Conservation (phyloP, 2,329 filamentous ascomycete species). For the Venturiaceae sp. region DNA sequence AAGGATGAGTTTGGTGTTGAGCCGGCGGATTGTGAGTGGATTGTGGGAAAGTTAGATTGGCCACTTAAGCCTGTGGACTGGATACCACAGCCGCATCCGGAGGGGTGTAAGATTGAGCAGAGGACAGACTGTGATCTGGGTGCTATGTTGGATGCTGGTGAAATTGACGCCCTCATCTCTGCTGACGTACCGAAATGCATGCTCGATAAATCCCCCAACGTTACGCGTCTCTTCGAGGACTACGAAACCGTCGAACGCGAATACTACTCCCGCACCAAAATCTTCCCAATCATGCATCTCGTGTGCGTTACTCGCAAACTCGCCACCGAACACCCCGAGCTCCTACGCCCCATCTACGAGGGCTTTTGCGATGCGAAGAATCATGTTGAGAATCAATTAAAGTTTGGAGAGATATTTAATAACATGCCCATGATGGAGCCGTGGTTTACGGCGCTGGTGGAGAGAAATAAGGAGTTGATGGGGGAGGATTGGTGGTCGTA, state of each 20-base stretch:
- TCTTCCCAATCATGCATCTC: conserved; percentile 25
- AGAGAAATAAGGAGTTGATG: conserved; percentile 26
- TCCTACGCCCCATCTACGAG: conserved; percentile 21
- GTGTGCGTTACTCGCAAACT: conserved; percentile 17
- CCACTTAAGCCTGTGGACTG: conserved; percentile 16
- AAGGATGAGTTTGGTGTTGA: conserved; percentile 23
- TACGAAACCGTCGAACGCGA: conserved; percentile 23
- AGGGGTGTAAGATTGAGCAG: conserved; percentile 10
- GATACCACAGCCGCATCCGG: neutral
- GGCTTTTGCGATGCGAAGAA: conserved; percentile 24
- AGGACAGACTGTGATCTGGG: conserved; percentile 17
- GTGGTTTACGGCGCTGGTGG: conserved; percentile 21
- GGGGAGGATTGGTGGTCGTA: conserved; percentile 25
- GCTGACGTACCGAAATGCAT: conserved; percentile 23
- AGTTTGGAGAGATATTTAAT: conserved; percentile 11
- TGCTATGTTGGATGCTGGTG: conserved; percentile 24
- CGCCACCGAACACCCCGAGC: conserved; percentile 20
- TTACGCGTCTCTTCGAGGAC: conserved; percentile 24
- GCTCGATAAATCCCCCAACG: conserved; percentile 15
- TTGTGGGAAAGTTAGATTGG: conserved; percentile 23
- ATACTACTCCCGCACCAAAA: conserved; percentile 20
- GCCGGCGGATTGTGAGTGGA: conserved; percentile 20
- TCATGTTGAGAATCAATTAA: conserved; percentile 20
- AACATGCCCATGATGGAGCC: conserved; percentile 26
- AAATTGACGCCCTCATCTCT: conserved; percentile 27